A percentile compares a stretch with the other conserved stretches of the same genome.
phyloP scores from a whole-genome alignment of 306 rosid species.

The Gleditsia sinensis region DNA sequence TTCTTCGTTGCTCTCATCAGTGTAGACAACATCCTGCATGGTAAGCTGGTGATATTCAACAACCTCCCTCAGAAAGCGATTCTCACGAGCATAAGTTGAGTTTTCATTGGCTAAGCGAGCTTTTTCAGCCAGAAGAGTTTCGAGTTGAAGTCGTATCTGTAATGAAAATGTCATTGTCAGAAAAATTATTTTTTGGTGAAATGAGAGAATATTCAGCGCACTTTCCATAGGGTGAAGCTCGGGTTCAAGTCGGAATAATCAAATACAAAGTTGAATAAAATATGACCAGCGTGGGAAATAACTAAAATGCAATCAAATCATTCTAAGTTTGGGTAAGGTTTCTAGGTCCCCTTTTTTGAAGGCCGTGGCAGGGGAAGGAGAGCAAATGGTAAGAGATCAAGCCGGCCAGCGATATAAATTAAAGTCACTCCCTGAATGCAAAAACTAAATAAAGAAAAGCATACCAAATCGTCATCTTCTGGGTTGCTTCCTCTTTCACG shows the following conservation, averaged over 20 bases:
- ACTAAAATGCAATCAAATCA: conserved; percentile 10
- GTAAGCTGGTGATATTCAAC: conserved; percentile 97
- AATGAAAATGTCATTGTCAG: conserved; percentile 29
- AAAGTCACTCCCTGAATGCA: not conserved
- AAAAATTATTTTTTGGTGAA: not conserved
- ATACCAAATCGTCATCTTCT: conserved; percentile 96
- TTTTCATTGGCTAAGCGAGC: conserved; percentile 91
- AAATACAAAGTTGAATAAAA: not conserved
- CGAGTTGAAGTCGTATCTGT: conserved; percentile 88
- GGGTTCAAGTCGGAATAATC: not conserved
- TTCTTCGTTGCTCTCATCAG: conserved; percentile 86
- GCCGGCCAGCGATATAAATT: not conserved
- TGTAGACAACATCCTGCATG: conserved; percentile 91
- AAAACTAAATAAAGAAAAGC: not conserved
- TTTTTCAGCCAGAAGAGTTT: conserved; percentile 89
- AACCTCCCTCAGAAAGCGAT: conserved; percentile 84
- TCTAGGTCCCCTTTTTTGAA: not conserved
- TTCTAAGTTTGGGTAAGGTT: not conserved
- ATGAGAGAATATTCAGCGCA: conserved; percentile 11
- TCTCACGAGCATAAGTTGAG: conserved; percentile 85
- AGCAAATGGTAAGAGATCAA: not conserved
- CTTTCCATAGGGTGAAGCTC: not conserved
- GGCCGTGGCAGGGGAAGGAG: conserved; percentile 12
- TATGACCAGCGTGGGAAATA: conserved; percentile 6
- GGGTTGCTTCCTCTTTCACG: conserved; percentile 81